Conservation (phyloP, 371 early-diverging fungal species). For the Apophysomyces sp. region DNA sequence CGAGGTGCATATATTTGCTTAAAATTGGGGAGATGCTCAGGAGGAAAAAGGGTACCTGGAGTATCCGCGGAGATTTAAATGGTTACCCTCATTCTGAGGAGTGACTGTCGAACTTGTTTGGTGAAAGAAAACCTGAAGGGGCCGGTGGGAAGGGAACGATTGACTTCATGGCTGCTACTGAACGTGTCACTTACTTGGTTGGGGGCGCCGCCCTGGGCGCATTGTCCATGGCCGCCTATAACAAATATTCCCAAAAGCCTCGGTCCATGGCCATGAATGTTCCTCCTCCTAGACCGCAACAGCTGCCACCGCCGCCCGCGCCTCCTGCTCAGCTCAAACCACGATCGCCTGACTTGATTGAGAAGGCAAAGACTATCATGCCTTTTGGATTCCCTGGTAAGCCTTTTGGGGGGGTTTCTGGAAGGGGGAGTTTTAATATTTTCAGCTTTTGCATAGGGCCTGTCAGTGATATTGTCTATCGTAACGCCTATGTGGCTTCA, state of each 20-base stretch:
- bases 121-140: no score
- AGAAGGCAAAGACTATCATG: conserved; percentile 44
- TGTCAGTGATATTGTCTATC: conserved; percentile 56
- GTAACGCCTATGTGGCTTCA: conserved; percentile 60
- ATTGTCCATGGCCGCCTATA: conserved; percentile 41
- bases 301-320: conserved; percentile 6
- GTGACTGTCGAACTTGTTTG: no score
- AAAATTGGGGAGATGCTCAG: no score
- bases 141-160: not conserved
- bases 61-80: no score
- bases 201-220: conserved; percentile 54
- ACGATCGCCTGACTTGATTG: conserved; percentile 21
- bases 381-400: conserved; percentile 53
- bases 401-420: no score
- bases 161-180: conserved; percentile 17
- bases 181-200: conserved; percentile 41
- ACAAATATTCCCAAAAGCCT: conserved; percentile 38
- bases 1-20: no score
- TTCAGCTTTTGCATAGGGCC: conserved; percentile 41
- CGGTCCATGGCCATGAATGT: conserved; percentile 8
- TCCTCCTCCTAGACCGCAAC: conserved; percentile 5
- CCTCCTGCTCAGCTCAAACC: not conserved
- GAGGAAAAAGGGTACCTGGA: no score
- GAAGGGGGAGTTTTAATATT: not conserved
- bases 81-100: no score